These are phyloP conservation scores for Termitomyces sp. DNA, from an alignment of 768 basidiomycete species.

Conservation along the genomic window DNA sequence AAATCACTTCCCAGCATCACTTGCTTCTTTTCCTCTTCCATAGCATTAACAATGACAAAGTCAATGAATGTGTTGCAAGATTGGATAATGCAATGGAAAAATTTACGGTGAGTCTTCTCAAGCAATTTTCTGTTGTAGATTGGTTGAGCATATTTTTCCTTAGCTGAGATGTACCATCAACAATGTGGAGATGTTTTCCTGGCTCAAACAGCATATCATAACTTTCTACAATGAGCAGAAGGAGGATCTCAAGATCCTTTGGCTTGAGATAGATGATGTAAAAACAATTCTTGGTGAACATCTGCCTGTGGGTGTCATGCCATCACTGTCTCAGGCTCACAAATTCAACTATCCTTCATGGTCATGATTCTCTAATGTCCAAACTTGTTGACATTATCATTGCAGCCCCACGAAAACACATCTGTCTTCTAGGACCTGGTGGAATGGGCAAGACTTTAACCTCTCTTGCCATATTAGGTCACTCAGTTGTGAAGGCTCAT, in stretches of 20 bases:
- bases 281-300: not conserved
- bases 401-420: not conserved
- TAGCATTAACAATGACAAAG: not conserved
- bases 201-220: not conserved
- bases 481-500: conserved; percentile 15
- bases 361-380: not conserved
- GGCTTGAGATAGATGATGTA: not conserved
- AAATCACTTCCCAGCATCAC: not conserved
- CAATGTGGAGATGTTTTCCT: not conserved
- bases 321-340: not conserved
- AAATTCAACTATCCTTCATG: not conserved
- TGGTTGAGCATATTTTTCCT: not conserved
- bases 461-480: conserved; percentile 30
- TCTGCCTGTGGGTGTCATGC: not conserved
- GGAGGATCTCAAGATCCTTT: not conserved
- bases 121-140: not conserved
- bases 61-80: not conserved
- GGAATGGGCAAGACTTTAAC: conserved; percentile 39
- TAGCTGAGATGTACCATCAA: not conserved
- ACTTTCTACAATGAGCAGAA: not conserved
- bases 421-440: conserved; percentile 19
- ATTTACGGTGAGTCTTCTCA: not conserved
- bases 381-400: not conserved
- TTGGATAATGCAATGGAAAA: not conserved
- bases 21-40: not conserved